Base-by-base conservation (phyloP, 345 rosid species). In the Alliaria petiolata region DNA sequence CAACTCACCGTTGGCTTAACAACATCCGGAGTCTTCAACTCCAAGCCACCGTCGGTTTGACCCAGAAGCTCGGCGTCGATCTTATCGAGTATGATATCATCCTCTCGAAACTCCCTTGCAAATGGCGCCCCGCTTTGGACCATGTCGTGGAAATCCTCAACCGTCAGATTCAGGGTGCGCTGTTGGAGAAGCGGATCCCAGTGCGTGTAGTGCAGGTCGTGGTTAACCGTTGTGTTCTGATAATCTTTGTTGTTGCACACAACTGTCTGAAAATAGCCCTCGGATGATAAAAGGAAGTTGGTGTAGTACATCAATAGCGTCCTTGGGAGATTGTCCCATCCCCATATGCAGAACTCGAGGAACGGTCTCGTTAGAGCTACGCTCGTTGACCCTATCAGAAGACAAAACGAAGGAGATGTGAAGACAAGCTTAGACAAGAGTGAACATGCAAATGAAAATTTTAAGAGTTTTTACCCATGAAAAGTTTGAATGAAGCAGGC, bases 281-380 rank as follows among this genome's bases (percentile, higher is more conserved):
- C 98, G 0, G 86, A 78, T 7, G 98, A 87, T 34, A 88, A 86
- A 62, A 87, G 80, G 83, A 89, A 85, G 82, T 91, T 93, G 4
- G 91, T 86, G 61, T 93, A 91, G 82, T 93, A 91, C 97, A 93
- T 91, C 36, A 89, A 85, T 34, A 93, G 85, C 2, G 89, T 89
- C 19, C 98, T 88, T 30, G 98, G 98, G 34, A 93, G 92, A 81
- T 93, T 93, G 74, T 91, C 97, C 95, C 98, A 91, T 69, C 97
- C 98, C 92, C 93, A 86, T 4, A 93, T 74, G 36, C 96, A 91
- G 78, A 91, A 89, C 57, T 93, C 95, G 4, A 93, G 89, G 82
- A 93, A 91, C 16, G 96, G 72, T 78, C 83, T 91, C 1, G 97
- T 86, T 74, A 93, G 68, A 20, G 85, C 78, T 65, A 89, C 87